phyloP scores from a whole-genome alignment of 805 yeast genomes.

The Debaryomyces tyrocola region DNA sequence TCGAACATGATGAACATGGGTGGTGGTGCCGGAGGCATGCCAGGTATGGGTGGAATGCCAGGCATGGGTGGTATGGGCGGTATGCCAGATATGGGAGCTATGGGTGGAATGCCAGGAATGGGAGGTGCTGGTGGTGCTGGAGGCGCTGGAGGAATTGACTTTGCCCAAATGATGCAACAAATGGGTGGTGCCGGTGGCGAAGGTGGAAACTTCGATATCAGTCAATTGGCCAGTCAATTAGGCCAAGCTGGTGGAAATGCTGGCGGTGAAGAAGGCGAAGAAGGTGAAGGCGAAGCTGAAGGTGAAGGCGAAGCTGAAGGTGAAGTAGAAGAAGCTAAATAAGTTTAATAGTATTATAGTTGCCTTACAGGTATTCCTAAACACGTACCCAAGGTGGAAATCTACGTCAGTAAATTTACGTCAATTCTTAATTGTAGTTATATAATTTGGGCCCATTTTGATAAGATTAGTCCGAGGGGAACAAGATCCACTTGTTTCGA shows the following conservation, averaged over 20 bases:
- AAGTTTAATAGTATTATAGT: conserved; percentile 1
- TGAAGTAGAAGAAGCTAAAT: conserved; percentile 17
- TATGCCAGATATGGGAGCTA: conserved; percentile 27
- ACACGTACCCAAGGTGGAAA: no score
- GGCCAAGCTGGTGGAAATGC: conserved; percentile 35
- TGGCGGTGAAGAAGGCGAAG: conserved; percentile 22
- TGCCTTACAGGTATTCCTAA: no score
- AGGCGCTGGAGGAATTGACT: conserved; percentile 25
- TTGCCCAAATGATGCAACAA: conserved; percentile 26
- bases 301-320: conserved; percentile 16
- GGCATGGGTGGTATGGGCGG: conserved; percentile 27
- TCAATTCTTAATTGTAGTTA: not conserved
- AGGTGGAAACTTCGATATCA: conserved; percentile 37
- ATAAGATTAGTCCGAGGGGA: conserved; percentile 10
- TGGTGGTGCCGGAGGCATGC: conserved; percentile 15
- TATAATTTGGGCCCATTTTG: conserved; percentile 12
- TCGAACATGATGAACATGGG: conserved; percentile 31
- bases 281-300: conserved; percentile 12
- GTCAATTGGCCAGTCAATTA: conserved; percentile 42
- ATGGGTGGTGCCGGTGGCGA: conserved; percentile 41
- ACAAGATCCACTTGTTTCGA: not conserved
- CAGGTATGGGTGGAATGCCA: conserved; percentile 28
- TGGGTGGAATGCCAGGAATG: conserved; percentile 26
- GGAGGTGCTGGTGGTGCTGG: conserved; percentile 27
- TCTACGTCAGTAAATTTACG: no score